Base-by-base conservation (phyloP, 495 filamentous ascomycete species). In the Hypoxylon perforatum region DNA sequence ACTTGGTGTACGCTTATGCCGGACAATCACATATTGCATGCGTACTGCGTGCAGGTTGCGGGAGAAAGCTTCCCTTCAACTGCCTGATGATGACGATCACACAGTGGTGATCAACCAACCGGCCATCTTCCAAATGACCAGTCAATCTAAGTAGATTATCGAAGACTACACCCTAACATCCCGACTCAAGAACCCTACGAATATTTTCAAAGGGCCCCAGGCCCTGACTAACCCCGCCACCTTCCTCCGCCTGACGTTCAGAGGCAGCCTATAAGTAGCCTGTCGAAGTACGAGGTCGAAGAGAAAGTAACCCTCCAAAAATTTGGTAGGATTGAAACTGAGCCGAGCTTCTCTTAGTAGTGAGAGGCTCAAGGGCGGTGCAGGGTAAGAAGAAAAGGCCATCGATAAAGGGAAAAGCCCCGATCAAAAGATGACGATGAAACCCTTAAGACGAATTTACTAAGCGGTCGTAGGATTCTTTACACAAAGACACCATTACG, bases 81-180 rank as follows among this genome's bases (percentile, higher is more conserved):
- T 66, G 57, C 63, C 58, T 66, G 67, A 55, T 35, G 47, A 63
- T 60, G 67, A 58, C 67, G 61, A 65, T 70, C 67, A 65, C 61
- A 63, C 67, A 50, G n/a, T 63, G 28, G 57, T 41, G 57, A 66
- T 67, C 56, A 64, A 56, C 66, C 66, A 69, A 69, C 66, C 66
- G 66, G 66, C 66, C 66, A 61, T 69, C 66, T 69, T 69, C 66
- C 66, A 64, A 69, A 69, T 69, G 66, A 69, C 63, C 36, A 63
- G 59, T 64, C 66, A 69, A 69, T 69, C 56, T 69, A 64, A 61
- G 66, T 69, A 64, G 66, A 69, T 69, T 69, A 61, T 69, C 66
- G 66, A 69, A 61, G 19, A 61, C 66, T 51, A 69, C 61, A 55
- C 17, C 57, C 42, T 59, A 44, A 60, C 59, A 46, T 63, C 49